phyloP scores from a whole-genome alignment of 352 stramenopile species.

The Phytophthora capsici region DNA sequence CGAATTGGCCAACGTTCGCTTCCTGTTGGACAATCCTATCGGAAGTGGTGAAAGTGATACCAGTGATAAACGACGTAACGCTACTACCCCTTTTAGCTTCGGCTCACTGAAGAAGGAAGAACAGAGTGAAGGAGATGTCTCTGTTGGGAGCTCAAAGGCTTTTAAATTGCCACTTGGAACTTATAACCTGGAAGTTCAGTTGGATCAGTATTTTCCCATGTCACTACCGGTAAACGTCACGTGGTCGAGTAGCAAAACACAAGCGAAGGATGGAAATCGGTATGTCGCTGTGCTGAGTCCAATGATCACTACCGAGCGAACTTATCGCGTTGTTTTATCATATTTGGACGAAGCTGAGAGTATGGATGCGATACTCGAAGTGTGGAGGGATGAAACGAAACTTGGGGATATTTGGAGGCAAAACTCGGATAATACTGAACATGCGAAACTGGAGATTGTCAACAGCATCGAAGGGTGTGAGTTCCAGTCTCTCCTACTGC shows the following conservation, averaged over 20 bases:
- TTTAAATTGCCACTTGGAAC: conserved; percentile 56
- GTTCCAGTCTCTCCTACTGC: conserved; percentile 44
- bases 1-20: conserved; percentile 15
- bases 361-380: conserved; percentile 59
- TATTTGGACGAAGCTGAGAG: conserved; percentile 36
- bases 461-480: conserved; percentile 40
- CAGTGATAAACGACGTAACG: conserved; percentile 6
- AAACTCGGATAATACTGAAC: conserved; percentile 12
- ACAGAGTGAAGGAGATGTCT: conserved; percentile 17
- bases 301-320: conserved; percentile 15
- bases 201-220: conserved; percentile 33
- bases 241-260: conserved; percentile 39
- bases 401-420: conserved; percentile 30
- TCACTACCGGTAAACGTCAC: conserved; percentile 36
- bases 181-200: conserved; percentile 43
- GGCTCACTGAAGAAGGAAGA: conserved; percentile 16
- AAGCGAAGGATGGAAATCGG: conserved; percentile 31
- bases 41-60: conserved; percentile 11
- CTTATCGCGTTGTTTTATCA: conserved; percentile 60
- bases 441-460: conserved; percentile 41
- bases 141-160: conserved; percentile 28
- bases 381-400: conserved; percentile 39
- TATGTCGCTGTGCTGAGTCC: conserved; percentile 53
- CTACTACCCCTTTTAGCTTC: conserved; percentile 3
- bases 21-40: conserved; percentile 16